phyloP scores from a whole-genome alignment of 1,284 basidiomycete genomes.

The Cutaneotrichosporon arboriforme region DNA sequence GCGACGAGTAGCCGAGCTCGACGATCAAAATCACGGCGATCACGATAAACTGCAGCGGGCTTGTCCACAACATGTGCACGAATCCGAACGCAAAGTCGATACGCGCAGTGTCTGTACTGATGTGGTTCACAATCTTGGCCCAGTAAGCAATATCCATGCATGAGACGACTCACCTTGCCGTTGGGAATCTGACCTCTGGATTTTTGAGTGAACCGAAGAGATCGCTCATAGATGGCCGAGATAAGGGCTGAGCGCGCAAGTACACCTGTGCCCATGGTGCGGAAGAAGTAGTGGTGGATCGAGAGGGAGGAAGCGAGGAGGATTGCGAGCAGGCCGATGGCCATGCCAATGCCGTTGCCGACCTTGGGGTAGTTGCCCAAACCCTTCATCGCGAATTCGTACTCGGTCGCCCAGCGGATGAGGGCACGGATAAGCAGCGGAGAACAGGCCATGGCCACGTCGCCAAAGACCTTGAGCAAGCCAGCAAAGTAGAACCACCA shows the following conservation, averaged over 20 bases:
- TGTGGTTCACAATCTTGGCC: conserved; percentile 64
- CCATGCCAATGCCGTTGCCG: conserved; percentile 68
- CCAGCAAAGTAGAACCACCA: conserved; percentile 79
- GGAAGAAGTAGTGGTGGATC: conserved; percentile 64
- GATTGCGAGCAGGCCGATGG: conserved; percentile 64
- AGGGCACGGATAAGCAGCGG: conserved; percentile 74
- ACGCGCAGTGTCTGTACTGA: conserved; percentile 72
- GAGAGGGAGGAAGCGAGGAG: conserved; percentile 65
- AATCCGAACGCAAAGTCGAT: conserved; percentile 85
- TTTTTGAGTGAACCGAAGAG: conserved; percentile 70
- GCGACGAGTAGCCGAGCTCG: conserved; percentile 51
- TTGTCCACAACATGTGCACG: conserved; percentile 63
- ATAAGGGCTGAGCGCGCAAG: conserved; percentile 81
- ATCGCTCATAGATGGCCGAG: conserved; percentile 75
- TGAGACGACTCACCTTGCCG: conserved; percentile 56
- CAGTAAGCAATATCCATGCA: neutral
- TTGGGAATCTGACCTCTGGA: conserved; percentile 77
- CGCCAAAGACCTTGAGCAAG: conserved; percentile 66
- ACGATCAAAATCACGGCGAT: conserved; percentile 50
- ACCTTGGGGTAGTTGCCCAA: conserved; percentile 53
- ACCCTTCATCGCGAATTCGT: conserved; percentile 55
- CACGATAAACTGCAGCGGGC: conserved; percentile 54
- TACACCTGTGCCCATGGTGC: conserved; percentile 65
- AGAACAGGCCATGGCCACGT: conserved; percentile 66
- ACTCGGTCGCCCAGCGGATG: conserved; percentile 66